Base-by-base conservation (phyloP, 2,329 filamentous ascomycete genomes). In the Sclerotinia nivalis region DNA sequence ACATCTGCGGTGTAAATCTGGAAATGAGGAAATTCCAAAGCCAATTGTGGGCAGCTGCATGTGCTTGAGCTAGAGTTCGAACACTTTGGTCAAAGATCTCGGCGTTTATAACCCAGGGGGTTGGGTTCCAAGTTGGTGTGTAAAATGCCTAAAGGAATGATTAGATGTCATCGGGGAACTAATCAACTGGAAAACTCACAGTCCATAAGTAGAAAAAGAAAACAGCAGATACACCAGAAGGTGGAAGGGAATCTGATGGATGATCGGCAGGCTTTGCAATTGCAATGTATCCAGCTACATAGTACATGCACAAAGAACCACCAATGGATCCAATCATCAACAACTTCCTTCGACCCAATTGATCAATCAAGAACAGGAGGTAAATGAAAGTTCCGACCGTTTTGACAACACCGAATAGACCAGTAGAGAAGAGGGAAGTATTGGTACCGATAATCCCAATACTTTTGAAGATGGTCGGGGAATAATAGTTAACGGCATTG, bases 171-270 rank as follows among this genome's bases (percentile, higher is more conserved):
- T 37, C n/a, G 18, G 31, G 34, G 4, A 37, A 25, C 15, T 4
- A 28, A 20, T 28, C 8, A 37, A 15, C 7, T 20, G 60, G 5
- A 10, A 15, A 40, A 50, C 28, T 37, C n/a, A 64, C 74, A 0
- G 89, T 91, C 87, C 88, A 92, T 0, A 92, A 83, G 76, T 92
- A 92, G 81, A 92, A 91, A 83, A 92, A 91, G 79, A 89, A 88
- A 70, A 91, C 84, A 47, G 88, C 87, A 0, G 86, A 85, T 67
- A 88, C 86, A 28, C 88, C 87, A 31, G 71, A 73, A 34, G 60
- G 60, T 18, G 60, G 60, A 9, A 64, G 60, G 7, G 60, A 56
- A 22, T 54, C 4, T 70, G 50, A 22, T 54, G 52, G 7, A 54
- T 70, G 37, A 71, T 55, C 50, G 56, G 72, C 68, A 55, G 74